Conservation (phyloP, 179 eudicot genomes). For the Beta macrorhiza region DNA sequence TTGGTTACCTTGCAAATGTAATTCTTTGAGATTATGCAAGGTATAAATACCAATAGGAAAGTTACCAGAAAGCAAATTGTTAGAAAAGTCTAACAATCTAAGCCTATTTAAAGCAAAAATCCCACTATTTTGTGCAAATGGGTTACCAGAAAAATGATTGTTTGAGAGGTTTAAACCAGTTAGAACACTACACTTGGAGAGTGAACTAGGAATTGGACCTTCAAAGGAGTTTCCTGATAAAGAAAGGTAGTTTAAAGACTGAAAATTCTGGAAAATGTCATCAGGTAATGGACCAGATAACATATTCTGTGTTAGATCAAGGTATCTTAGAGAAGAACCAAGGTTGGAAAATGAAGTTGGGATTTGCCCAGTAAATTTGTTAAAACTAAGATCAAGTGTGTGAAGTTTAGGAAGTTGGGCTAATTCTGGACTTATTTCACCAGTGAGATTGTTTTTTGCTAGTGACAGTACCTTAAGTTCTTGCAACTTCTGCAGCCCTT, state of each 20-base stretch:
- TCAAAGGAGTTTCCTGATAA: constrained; percentile 60
- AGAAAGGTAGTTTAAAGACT: constrained; percentile 59
- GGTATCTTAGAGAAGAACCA: constrained; percentile 46
- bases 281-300: constrained; percentile 70
- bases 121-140: constrained; percentile 34
- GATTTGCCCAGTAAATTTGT: constrained; percentile 55
- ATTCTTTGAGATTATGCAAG: constrained; percentile 67
- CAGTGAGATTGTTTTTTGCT: constrained; percentile 62
- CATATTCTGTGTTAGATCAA: constrained; percentile 67
- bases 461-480: constrained; percentile 54
- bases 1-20: constrained; percentile 59
- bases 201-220: constrained; percentile 63
- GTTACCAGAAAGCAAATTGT: constrained; percentile 57
- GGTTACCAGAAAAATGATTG: constrained; percentile 51
- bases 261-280: constrained; percentile 42
- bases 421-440: constrained; percentile 47
- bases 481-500: constrained; percentile 69
- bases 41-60: constrained; percentile 53
- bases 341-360: constrained; percentile 34
- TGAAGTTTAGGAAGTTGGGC: constrained; percentile 45
- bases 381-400: constrained; percentile 68
- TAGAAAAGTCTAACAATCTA: constrained; percentile 58
- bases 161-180: constrained; percentile 62
- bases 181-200: constrained; percentile 48
- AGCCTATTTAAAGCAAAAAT: constrained; percentile 38